phyloP scores from a whole-genome alignment of 495 filamentous ascomycete genomes.

The Aspergillus nanangensis region DNA sequence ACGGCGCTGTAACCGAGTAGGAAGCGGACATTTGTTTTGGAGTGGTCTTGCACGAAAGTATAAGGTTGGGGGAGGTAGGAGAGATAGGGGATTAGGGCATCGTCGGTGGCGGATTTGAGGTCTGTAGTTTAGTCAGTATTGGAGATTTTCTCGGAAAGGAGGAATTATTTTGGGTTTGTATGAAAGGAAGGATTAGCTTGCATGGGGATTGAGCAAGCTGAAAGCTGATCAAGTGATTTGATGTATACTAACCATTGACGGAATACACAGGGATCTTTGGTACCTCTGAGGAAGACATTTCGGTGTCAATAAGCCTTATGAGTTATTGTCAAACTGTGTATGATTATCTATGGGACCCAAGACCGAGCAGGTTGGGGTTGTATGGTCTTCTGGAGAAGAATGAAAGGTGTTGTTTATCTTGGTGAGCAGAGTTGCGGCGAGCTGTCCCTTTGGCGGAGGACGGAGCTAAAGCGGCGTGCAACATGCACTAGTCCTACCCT shows the following conservation, averaged over 20 bases:
- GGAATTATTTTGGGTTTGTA: background rate
- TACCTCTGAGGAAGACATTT: conserved; percentile 26
- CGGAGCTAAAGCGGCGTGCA: conserved; percentile 33
- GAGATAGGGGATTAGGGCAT: conserved; percentile 89
- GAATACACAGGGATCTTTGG: conserved; percentile 45
- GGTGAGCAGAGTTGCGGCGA: conserved; percentile 38
- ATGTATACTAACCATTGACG: conserved; percentile 35
- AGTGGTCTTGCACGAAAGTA: conserved; percentile 75
- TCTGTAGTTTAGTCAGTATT: too few relatives aligned
- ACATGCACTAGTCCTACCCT: conserved; percentile 1
- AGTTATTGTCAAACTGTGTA: background rate
- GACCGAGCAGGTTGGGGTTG: too few relatives aligned
- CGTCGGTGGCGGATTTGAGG: conserved; percentile 94
- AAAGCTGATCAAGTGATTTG: conserved; percentile 11
- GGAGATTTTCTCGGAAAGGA: too few relatives aligned
- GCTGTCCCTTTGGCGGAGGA: conserved; percentile 36
- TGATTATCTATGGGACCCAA: background rate
- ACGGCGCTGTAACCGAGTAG: conserved; percentile 80
- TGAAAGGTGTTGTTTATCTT: too few relatives aligned
- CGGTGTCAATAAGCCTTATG: background rate
- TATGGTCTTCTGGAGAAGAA: background rate
- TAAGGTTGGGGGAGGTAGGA: conserved; percentile 58
- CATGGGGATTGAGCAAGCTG: conserved; percentile 6
- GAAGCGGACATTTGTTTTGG: conserved; percentile 76
- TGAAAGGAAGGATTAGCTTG: background rate